Base-by-base conservation (phyloP, 257 asterid genomes). In the Lithospermum erythrorhizon region DNA sequence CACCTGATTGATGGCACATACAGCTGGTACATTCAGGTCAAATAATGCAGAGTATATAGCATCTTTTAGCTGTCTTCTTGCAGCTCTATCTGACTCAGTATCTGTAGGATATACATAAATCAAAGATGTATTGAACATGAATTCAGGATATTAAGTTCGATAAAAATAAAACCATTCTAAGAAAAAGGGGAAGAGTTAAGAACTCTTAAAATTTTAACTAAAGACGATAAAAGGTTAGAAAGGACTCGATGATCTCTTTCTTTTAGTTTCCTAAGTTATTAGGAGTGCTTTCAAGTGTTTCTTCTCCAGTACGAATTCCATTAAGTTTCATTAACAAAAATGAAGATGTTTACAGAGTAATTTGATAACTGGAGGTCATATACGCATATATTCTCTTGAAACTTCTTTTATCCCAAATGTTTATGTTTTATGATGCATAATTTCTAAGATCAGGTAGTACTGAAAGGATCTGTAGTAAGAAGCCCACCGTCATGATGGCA, bases 1-100 rank as follows among this genome's bases (percentile, higher is more conserved):
- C 73, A 88, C 98, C 98, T 93, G 98, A 81, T 79, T 80, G 78
- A 93, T 79, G 70, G 97, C 95, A 81, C 97, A 93, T 49, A 93
- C 91, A 67, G 96, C 94, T 67, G 97, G 98, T 72, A 86, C 95
- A 71, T 93, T 76, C 96, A 93, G 77, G 73, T 93, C 95, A 74
- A 93, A 93, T 61, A 93, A 78, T 58, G 97, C 79, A 18, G 90
- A 53, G 76, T 81, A 80, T 63, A 93, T 84, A 62, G 89, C 85
- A 61, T 89, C 89, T 70, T 74, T 78, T 59, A 89, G 84, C 78
- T 84, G 97, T 56, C 79, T 80, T 78, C 97, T 65, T 48, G 98
- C 82, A 59, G 79, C 65, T 79, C 65, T 84, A 70, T 90, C 97
- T 17, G 87, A 71, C 67, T 79, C 96, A 3, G 84, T 83, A 80